phyloP scores from a whole-genome alignment of 2,329 filamentous ascomycete genomes.

The Boeremia lycopersici region DNA sequence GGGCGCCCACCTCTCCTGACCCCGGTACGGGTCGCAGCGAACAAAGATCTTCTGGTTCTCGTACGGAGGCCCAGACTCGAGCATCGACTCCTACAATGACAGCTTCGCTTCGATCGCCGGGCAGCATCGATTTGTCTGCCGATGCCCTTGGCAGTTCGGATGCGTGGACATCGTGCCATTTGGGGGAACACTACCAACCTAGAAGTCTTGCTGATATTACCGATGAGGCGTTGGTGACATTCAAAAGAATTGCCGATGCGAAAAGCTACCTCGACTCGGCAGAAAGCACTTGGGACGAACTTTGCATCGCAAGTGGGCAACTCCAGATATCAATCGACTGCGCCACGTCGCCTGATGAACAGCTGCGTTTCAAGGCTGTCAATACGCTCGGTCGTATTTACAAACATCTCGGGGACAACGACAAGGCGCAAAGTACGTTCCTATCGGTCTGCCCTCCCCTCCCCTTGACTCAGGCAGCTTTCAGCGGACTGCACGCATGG shows the following conservation, averaged over 20 bases:
- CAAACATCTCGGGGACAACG: neutral
- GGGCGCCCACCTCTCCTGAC: neutral
- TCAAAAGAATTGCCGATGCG: neutral
- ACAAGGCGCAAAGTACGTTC: neutral
- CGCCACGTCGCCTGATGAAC: neutral
- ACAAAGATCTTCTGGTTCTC: neutral
- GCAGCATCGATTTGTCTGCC: neutral
- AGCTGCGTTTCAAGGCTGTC: neutral
- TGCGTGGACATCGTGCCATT: neutral
- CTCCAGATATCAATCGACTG: neutral
- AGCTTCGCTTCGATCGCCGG: neutral
- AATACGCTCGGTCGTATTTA: neutral
- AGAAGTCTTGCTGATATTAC: neutral
- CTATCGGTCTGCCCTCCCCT: neutral
- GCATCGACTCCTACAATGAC: neutral
- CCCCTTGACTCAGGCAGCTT: neutral
- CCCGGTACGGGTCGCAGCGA: neutral
- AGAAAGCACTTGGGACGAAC: neutral
- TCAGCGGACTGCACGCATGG: neutral
- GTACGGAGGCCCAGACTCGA: neutral
- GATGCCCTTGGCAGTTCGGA: neutral
- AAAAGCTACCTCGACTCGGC: neutral
- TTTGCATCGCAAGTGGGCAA: neutral
- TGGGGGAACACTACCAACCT: neutral
- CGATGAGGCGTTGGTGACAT: neutral